Percentiles rank a stretch among this genome's conserved stretches.
Evolutionary conservation across 83 land plant species (phyloP).

Genomic region (Larix sibirica): DNA sequence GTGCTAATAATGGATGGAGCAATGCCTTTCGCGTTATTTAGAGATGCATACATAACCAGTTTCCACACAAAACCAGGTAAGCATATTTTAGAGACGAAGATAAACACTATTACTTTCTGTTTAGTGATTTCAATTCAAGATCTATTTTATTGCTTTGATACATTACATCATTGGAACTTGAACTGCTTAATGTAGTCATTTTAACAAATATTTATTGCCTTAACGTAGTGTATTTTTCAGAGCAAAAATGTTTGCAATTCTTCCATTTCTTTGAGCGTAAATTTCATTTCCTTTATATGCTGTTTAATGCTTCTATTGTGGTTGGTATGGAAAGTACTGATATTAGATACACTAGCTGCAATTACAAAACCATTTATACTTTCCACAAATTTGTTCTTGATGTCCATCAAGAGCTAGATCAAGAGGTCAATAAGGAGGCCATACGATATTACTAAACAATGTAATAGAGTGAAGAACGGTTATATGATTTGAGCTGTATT

Average conservation of each 20-base stretch:
- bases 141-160: neutral
- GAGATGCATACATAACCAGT: constrained; percentile 12
- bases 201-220: neutral
- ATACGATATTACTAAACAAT: too few relatives aligned
- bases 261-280: too few relatives aligned
- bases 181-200: neutral
- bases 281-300: too few relatives aligned
- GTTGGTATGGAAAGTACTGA: too few relatives aligned
- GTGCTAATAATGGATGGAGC: constrained; percentile 13
- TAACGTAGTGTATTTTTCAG: neutral
- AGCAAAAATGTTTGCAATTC: neutral
- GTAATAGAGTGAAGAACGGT: too few relatives aligned
- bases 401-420: too few relatives aligned
- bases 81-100: constrained; percentile 2
- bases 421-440: too few relatives aligned
- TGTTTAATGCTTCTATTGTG: too few relatives aligned
- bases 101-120: neutral
- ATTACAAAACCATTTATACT: too few relatives aligned
- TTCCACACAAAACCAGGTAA: constrained; percentile 7
- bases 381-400: too few relatives aligned
- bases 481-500: too few relatives aligned
- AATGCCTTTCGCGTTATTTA: neutral
- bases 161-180: neutral
- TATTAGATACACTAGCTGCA: too few relatives aligned
- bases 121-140: neutral